Percentiles rank a stretch among this genome's conserved stretches.
Evolutionary conservation across 1,284 basidiomycete genomes (phyloP).

Genomic region (Pseudozyma thailandica): DNA sequence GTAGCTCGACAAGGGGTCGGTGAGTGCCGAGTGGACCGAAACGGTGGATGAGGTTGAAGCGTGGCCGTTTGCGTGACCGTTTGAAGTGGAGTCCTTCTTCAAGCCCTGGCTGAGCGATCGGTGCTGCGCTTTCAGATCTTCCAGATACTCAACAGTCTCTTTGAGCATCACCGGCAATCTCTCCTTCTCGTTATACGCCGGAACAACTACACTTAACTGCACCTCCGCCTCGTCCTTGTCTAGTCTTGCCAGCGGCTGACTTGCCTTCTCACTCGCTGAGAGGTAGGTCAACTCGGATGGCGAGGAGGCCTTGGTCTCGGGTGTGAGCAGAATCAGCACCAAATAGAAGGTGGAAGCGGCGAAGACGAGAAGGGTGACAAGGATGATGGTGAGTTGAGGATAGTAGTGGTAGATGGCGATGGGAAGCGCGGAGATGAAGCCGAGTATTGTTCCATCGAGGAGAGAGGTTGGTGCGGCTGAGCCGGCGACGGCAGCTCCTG

Average conservation of each 20-base stretch:
- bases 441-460: conserved; percentile 34
- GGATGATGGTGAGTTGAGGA: conserved; percentile 21
- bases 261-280: conserved; percentile 1
- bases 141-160: conserved; percentile 73
- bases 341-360: conserved; percentile 22
- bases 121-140: conserved; percentile 65
- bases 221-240: conserved; percentile 32
- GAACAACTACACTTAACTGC: conserved; percentile 80
- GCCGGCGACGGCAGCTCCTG: conserved; percentile 31
- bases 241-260: conserved; percentile 19
- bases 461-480: conserved; percentile 11
- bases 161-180: conserved; percentile 84
- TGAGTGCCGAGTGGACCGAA: conserved; percentile 16
- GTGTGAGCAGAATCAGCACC: conserved; percentile 26
- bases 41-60: background rate
- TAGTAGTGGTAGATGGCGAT: conserved; percentile 46
- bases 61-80: background rate
- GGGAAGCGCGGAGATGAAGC: conserved; percentile 33
- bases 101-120: conserved; percentile 19
- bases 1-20: conserved; percentile 40
- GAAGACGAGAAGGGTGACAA: conserved; percentile 10
- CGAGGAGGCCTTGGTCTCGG: conserved; percentile 15
- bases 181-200: conserved; percentile 87
- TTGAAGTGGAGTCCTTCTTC: background rate
- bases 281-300: conserved; percentile 8